Evolutionary conservation across 2,329 filamentous ascomycete genomes (phyloP), one percentile per base, ranked within the genome.

Genomic region (Xylaria sp.): DNA sequence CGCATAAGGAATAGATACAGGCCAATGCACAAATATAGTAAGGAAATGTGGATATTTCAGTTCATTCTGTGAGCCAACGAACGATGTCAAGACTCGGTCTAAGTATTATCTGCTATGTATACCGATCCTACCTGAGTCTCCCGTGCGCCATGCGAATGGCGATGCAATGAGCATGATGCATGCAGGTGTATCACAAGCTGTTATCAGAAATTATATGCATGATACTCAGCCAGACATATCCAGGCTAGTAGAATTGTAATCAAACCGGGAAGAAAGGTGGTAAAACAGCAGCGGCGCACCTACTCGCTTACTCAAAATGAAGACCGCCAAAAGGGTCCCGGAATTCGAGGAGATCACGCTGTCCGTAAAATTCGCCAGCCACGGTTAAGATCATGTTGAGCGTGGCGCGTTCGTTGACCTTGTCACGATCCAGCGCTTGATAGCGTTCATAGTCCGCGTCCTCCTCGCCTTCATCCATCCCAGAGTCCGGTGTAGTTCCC

Each of bases 311-410:
- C 31, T 62, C 61, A 11, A 67, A 53, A 28, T 67, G 58, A 15
- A 67, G 53, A n/a, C 63, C 63, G 6, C 81, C 78, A 70, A 87
- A 88, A 3, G 85, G 84, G 64, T 89, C 85, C 61, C 92, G 85
- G 65, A 89, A 91, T 70, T 91, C 87, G 51, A 97, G 83, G 65
- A 97, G 78, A 76, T 98, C 94, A 67, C 89, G 84, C 78, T 98
- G 94, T 1, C 94, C 93, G 77, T 94, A 98, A 68, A 91, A 87
- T 77, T 97, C 93, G 70, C 92, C 94, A 50, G 91, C 89, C 37
- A 97, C 84, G 0, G 92, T 95, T 69, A 97, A 81, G 56, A 97
- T 92, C 92, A 96, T 96, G 77, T 96, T 94, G 35, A 97, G 82
- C 42, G 92, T 93, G n/a, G 88, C 89, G 28, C 85, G 82, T 79